These are phyloP conservation scores for Lentinula sp. DNA, from an alignment of 768 basidiomycete species.

Conservation along the genomic window DNA sequence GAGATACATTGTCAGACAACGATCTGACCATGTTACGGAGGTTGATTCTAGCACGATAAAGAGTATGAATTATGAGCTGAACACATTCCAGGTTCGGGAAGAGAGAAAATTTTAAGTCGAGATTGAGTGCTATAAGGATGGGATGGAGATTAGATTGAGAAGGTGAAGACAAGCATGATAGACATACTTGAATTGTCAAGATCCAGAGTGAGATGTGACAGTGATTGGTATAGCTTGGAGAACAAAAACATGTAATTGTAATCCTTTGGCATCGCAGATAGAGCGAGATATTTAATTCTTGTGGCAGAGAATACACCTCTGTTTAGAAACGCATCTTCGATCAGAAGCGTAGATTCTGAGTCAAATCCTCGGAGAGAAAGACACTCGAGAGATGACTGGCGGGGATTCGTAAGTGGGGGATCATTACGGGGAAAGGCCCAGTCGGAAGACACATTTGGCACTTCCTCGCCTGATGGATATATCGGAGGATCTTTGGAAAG, in stretches of 20 bases:
- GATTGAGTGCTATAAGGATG: background rate
- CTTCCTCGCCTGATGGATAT: background rate
- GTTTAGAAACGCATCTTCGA: background rate
- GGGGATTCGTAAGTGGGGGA: fast-evolving
- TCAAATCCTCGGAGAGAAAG: background rate
- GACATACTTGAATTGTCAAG: background rate
- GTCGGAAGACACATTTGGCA: background rate
- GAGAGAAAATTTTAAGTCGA: background rate
- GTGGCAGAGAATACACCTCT: background rate
- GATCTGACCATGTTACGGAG: background rate
- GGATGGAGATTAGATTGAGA: background rate
- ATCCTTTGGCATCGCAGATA: background rate
- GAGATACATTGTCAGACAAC: background rate
- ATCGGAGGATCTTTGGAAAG: background rate
- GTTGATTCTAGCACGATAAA: background rate
- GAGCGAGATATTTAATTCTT: background rate
- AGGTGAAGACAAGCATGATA: background rate
- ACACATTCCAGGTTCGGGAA: background rate
- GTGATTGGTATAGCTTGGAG: background rate
- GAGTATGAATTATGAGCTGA: background rate
- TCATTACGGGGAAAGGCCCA: too few species aligned
- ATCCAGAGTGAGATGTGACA: background rate
- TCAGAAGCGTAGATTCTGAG: background rate
- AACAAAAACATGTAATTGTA: background rate
- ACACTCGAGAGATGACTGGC: background rate